Evolutionary conservation across 495 filamentous ascomycete genomes (phyloP).

Genomic region (Aspergillus nanangensis): DNA sequence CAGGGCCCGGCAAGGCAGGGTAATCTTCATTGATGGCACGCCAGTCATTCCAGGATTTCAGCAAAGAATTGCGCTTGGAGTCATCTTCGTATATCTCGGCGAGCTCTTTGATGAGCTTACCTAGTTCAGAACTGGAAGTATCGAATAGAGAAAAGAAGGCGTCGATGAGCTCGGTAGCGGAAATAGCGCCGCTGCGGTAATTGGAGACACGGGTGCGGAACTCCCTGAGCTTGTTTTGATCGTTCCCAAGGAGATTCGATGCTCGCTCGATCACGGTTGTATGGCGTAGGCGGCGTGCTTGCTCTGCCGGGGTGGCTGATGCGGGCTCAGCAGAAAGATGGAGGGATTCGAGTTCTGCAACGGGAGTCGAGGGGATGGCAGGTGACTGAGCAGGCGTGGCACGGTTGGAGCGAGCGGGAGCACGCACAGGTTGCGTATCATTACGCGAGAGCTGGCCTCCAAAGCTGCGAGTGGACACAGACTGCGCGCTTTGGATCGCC

Average conservation of each 20-base stretch:
- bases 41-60: slow-evolving; percentile 90
- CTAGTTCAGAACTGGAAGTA: slow-evolving; percentile 68
- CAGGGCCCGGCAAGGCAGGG: slow-evolving; percentile 73
- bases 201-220: slow-evolving; percentile 77
- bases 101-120: slow-evolving; percentile 86
- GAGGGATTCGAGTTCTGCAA: slow-evolving; percentile 37
- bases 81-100: slow-evolving; percentile 89
- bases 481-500: slow-evolving; percentile 83
- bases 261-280: slow-evolving; percentile 82
- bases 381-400: slow-evolving; percentile 35
- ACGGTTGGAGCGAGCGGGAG: slow-evolving; percentile 38
- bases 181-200: slow-evolving; percentile 61
- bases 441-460: slow-evolving; percentile 69
- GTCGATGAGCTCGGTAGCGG: slow-evolving; percentile 73
- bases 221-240: slow-evolving; percentile 61
- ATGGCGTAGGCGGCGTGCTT: slow-evolving; percentile 68
- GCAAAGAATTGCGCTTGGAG: slow-evolving; percentile 62
- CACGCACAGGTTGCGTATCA: slow-evolving; percentile 41
- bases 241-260: slow-evolving; percentile 68
- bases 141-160: slow-evolving; percentile 81
- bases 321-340: slow-evolving; percentile 25
- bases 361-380: slow-evolving; percentile 33
- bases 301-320: slow-evolving; percentile 64
- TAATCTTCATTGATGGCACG: slow-evolving; percentile 95
- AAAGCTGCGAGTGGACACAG: slow-evolving; percentile 71